Conservation (phyloP, 2,329 filamentous ascomycete species). For the Paecilomyces dactylethromorphus region DNA sequence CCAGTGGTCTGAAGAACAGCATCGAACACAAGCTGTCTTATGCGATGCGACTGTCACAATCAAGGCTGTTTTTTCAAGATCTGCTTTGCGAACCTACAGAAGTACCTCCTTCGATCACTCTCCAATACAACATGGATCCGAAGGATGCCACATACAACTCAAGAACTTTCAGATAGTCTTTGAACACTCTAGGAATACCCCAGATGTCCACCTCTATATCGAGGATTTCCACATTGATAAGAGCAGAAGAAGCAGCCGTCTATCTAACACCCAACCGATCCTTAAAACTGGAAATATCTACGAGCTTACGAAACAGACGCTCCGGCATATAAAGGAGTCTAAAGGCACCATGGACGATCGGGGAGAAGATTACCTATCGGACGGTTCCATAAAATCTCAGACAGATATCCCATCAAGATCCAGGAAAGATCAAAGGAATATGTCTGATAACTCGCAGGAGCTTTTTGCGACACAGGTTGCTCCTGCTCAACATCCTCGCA, state of each 20-base stretch:
- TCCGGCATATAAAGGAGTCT: constrained; percentile 5
- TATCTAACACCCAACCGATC: constrained; percentile 12
- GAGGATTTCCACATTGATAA: constrained; percentile 18
- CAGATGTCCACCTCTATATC: constrained; percentile 19
- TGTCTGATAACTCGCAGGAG: constrained; percentile 8
- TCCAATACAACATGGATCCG: constrained; percentile 13
- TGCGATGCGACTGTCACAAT: constrained; percentile 27
- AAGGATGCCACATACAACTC: constrained; percentile 24
- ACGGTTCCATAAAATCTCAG: constrained; percentile 9
- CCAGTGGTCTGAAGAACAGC: constrained; percentile 19
- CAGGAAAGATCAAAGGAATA: neutral
- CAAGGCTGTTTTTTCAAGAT: constrained; percentile 14
- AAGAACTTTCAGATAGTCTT: constrained; percentile 29
- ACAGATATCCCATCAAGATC: constrained; percentile 3
- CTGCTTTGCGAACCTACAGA: constrained; percentile 17
- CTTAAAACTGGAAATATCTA: constrained; percentile 11
- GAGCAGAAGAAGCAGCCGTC: constrained; percentile 8
- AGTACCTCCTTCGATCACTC: constrained; percentile 9
- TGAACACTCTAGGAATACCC: constrained; percentile 14
- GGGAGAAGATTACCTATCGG: neutral
- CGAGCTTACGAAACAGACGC: constrained; percentile 10
- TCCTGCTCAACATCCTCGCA: neutral
- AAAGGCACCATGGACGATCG: neutral
- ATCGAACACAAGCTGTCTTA: constrained; percentile 16
- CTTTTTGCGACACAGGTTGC: constrained; percentile 16